Conservation (phyloP, 805 yeast species). For the Wickerhamiella cacticola region DNA sequence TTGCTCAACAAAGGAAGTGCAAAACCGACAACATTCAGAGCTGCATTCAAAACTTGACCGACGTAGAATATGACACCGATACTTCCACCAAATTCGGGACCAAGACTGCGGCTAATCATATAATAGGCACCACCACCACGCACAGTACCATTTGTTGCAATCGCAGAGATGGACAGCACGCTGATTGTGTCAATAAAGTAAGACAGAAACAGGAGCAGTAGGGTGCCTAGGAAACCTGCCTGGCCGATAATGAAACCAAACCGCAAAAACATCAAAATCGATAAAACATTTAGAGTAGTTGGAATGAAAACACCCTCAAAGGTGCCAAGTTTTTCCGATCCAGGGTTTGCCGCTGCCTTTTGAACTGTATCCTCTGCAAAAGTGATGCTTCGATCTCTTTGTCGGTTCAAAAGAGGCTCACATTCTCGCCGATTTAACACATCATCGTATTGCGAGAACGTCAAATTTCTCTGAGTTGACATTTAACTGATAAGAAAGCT, state of each 20-base stretch:
- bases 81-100: slow-evolving; percentile 97
- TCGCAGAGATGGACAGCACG: slow-evolving; percentile 83
- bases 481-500: neutral
- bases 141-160: slow-evolving; percentile 94
- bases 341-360: neutral
- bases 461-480: neutral
- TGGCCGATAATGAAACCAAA: slow-evolving; percentile 95
- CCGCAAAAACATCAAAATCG: slow-evolving; percentile 87
- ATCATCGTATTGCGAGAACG: slow-evolving; percentile 3
- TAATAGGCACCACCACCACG: slow-evolving; percentile 98
- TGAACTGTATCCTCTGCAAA: slow-evolving; percentile 8
- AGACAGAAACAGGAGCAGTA: slow-evolving; percentile 54
- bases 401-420: slow-evolving; percentile 11
- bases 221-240: slow-evolving; percentile 74
- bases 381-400: slow-evolving; percentile 8
- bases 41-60: slow-evolving; percentile 82
- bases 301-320: slow-evolving; percentile 88
- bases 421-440: neutral
- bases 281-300: slow-evolving; percentile 80
- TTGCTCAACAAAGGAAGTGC: slow-evolving; percentile 80
- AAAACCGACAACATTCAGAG: slow-evolving; percentile 90
- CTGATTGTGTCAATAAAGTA: slow-evolving; percentile 75
- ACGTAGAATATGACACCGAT: slow-evolving; percentile 88
- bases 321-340: slow-evolving; percentile 51
- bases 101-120: slow-evolving; percentile 89